These are phyloP conservation scores for Rhodofomes roseus DNA, from an alignment of 1,284 basidiomycete genomes.

Conservation along the genomic window DNA sequence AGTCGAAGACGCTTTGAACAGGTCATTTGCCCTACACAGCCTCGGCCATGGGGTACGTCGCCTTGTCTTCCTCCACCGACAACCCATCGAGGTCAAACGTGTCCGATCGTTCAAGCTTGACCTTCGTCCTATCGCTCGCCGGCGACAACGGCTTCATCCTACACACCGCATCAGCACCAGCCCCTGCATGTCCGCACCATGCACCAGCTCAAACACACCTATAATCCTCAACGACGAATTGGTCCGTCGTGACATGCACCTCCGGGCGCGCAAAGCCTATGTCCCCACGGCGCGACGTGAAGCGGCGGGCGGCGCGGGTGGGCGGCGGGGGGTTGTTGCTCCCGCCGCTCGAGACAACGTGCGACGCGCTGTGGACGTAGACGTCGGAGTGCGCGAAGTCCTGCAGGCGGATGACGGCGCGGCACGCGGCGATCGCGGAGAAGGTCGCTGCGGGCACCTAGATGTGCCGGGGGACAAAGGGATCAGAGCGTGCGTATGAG, in stretches of 20 bases:
- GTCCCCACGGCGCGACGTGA: constrained; percentile 11
- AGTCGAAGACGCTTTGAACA: no score
- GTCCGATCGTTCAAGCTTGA: constrained; percentile 2
- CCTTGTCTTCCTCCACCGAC: background rate
- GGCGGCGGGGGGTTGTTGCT: background rate
- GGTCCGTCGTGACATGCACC: constrained; percentile 57
- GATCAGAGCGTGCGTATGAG: constrained; percentile 13
- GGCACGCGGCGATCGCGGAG: constrained; percentile 61
- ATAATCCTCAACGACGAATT: constrained; percentile 45
- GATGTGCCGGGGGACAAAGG: constrained; percentile 22
- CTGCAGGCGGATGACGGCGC: constrained; percentile 59
- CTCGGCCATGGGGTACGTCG: background rate
- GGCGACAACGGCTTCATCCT: constrained; percentile 3
- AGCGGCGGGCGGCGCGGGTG: constrained; percentile 8
- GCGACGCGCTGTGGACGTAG: constrained; percentile 45
- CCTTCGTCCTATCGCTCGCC: background rate
- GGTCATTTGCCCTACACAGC: no score
- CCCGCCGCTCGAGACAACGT: constrained; percentile 26
- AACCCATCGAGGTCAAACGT: background rate
- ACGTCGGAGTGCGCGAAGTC: constrained; percentile 46
- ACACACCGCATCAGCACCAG: background rate
- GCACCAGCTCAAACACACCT: constrained; percentile 15
- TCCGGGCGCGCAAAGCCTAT: constrained; percentile 39
- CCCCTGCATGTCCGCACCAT: background rate
- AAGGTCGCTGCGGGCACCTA: constrained; percentile 62